phyloP scores from a whole-genome alignment of 148 eudicot species.

The Salicornia ramosissima region DNA sequence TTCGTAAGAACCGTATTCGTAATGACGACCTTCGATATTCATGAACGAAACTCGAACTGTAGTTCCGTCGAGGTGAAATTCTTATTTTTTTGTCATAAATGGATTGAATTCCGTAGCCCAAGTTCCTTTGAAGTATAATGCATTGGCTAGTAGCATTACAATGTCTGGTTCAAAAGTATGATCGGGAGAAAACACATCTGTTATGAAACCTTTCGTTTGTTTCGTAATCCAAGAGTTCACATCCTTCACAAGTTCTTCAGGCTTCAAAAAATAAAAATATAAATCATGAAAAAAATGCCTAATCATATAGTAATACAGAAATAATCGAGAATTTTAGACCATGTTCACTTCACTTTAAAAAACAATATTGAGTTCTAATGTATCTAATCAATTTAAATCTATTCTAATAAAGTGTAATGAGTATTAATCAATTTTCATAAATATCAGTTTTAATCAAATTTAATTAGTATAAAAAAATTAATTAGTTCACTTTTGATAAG shows the following conservation, averaged over 20 bases:
- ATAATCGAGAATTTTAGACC: no score
- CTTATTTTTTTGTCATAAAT: not conserved
- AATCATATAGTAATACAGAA: no score
- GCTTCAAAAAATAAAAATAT: not conserved
- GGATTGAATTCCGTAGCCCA: not conserved
- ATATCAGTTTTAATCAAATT: no score
- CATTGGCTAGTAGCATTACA: not conserved
- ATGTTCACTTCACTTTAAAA: no score
- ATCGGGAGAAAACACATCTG: not conserved
- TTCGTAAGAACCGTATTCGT: not conserved
- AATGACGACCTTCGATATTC: not conserved
- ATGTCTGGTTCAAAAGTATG: not conserved
- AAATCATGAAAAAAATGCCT: no score
- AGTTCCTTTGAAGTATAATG: constrained; percentile 11
- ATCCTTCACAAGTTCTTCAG: not conserved
- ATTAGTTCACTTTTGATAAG: no score
- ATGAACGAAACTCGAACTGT: not conserved
- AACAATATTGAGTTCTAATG: no score
- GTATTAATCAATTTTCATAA: no score
- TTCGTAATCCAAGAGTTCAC: not conserved
- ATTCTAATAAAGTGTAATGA: no score
- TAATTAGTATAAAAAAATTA: no score
- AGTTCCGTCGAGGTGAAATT: not conserved
- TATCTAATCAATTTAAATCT: no score
- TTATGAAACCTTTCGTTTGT: constrained; percentile 2